Conservation (phyloP, 257 asterid species). For the Capsicum chinense region DNA sequence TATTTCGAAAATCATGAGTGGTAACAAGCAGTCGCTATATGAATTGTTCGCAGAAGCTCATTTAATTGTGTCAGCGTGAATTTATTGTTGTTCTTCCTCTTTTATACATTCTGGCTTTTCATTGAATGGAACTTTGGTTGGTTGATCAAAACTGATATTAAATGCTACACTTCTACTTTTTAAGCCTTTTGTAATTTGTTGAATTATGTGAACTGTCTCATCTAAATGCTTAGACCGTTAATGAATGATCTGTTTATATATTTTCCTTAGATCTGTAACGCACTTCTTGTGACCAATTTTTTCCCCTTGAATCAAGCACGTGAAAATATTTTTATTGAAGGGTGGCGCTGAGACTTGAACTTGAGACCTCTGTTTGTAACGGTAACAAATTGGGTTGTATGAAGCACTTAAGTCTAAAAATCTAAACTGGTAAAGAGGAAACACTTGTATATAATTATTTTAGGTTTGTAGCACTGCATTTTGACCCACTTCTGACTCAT, state of each 20-base stretch:
- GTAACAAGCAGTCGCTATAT: slow-evolving; percentile 6
- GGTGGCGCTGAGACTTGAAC: not conserved
- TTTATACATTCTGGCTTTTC: not conserved
- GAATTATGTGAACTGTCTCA: not conserved
- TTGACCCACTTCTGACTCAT: not conserved
- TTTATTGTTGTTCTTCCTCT: not conserved
- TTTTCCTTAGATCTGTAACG: not conserved
- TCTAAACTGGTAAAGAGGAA: not conserved
- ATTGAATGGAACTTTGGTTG: not conserved
- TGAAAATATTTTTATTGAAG: not conserved
- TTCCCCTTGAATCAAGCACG: not conserved
- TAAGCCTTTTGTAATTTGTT: not conserved
- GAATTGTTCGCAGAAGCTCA: not conserved
- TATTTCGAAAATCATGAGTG: not conserved
- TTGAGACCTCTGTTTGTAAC: not conserved
- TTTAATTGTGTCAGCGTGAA: not conserved
- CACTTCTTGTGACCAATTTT: not conserved
- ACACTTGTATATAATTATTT: not conserved
- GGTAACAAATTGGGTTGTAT: not conserved
- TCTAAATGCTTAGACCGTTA: not conserved
- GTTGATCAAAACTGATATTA: not conserved
- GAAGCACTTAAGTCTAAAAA: not conserved
- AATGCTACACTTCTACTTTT: not conserved
- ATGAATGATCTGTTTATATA: not conserved
- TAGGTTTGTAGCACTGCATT: slow-evolving; percentile 14